phyloP scores from a whole-genome alignment of 2,329 filamentous ascomycete genomes.

The Stagonosporopsis rhizophila region DNA sequence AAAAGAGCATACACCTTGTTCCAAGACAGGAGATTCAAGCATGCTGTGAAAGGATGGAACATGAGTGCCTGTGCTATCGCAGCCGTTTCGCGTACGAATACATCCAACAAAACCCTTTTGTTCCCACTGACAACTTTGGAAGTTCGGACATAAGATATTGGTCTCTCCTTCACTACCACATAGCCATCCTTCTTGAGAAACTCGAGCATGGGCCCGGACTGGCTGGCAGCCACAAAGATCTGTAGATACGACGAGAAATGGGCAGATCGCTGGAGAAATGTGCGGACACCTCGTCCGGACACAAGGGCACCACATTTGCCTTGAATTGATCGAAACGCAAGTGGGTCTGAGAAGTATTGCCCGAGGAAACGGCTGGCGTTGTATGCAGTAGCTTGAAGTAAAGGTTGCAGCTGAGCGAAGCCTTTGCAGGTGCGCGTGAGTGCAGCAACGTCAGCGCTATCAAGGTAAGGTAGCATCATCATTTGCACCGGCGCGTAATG shows the following conservation, averaged over 20 bases:
- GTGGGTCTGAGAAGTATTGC: not conserved
- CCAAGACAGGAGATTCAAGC: conserved; percentile 11
- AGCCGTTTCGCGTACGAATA: no score
- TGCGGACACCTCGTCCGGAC: not conserved
- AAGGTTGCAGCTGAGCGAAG: conserved; percentile 8
- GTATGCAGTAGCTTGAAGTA: conserved; percentile 3
- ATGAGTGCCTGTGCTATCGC: no score
- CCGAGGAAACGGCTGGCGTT: conserved; percentile 1
- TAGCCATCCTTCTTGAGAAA: no score
- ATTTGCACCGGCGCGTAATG: not conserved
- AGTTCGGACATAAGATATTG: no score
- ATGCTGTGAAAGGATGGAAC: no score
- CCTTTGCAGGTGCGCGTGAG: not conserved
- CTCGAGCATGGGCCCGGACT: no score
- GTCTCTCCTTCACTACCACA: no score
- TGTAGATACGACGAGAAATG: no score
- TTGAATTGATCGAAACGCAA: conserved; percentile 2
- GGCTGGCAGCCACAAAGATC: not conserved
- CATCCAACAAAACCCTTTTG: no score
- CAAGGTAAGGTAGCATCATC: not conserved
- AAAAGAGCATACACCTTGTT: conserved; percentile 17
- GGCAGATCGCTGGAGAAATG: not conserved
- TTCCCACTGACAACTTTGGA: no score
- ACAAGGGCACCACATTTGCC: conserved; percentile 1
- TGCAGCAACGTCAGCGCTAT: not conserved